Evolutionary conservation across 257 asterid species (phyloP).

Genomic region (Lavandula angustifolia): DNA sequence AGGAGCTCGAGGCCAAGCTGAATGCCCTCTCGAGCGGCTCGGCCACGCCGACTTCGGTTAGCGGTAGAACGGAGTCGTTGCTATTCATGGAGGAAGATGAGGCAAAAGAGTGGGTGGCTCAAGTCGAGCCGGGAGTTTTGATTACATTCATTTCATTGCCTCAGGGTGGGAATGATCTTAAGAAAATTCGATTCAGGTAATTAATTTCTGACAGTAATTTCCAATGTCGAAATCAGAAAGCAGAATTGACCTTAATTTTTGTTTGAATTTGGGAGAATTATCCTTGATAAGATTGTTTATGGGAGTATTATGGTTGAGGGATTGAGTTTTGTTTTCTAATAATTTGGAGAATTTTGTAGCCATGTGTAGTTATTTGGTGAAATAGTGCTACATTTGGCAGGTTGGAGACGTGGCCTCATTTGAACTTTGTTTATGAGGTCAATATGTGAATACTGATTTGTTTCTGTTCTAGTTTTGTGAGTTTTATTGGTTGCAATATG

Average conservation of each 20-base stretch:
- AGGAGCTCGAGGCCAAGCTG: conserved; percentile 64
- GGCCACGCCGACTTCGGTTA: conserved; percentile 83
- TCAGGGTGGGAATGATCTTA: conserved; percentile 89
- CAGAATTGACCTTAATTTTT: not conserved
- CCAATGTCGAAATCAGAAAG: not conserved
- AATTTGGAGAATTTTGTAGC: conserved; percentile 17
- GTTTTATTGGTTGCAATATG: conserved; percentile 17
- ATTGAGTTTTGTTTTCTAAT: not conserved
- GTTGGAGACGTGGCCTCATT: conserved; percentile 26
- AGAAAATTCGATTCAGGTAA: conserved; percentile 90
- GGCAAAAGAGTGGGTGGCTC: conserved; percentile 65
- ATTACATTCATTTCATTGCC: conserved; percentile 85
- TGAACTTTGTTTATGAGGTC: conserved; percentile 27
- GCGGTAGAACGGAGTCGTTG: conserved; percentile 74
- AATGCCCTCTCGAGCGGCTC: conserved; percentile 82
- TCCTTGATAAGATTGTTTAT: not conserved
- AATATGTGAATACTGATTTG: conserved; percentile 26
- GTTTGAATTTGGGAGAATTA: not conserved
- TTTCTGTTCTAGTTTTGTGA: conserved; percentile 19
- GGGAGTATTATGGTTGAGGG: not conserved
- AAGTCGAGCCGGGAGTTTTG: conserved; percentile 95
- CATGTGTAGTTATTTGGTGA: not conserved
- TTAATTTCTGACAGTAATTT: not conserved
- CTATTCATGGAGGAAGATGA: conserved; percentile 83
- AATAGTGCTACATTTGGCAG: conserved; percentile 30